Base-by-base conservation (phyloP, 2,329 filamentous ascomycete genomes). In the Capronia americana region DNA sequence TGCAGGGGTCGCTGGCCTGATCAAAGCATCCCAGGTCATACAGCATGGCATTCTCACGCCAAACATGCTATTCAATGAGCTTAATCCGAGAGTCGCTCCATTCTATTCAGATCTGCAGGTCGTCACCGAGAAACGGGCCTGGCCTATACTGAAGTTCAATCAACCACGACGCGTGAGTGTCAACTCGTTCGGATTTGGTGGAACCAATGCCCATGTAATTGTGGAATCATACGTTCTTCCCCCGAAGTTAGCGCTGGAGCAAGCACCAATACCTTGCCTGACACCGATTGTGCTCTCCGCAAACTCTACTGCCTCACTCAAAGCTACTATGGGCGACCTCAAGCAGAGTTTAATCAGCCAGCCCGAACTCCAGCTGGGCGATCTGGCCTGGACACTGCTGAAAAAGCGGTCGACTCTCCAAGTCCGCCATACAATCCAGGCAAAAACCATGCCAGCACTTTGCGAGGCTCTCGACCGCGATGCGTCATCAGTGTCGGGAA, bases 131-230 rank as follows among this genome's bases (percentile, higher is more conserved):
- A 28, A 28, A 28, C 26, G 26, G 26, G 26, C 57, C 14, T 67
- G 66, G 12, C 69, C 73, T 0, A 57, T 62, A 3, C 26, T 28
- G 26, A 28, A 28, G 26, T 28, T 28, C 26, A 10, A 32, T 68
- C 38, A 66, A 70, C 41, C 59, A 57, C 2, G 68, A 32, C 69
- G 76, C 50, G 70, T 74, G 8, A 76, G 74, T 44, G 69, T 79
- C 23, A 79, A 77, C 60, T 73, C 68, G 0, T 78, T 78, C 59
- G 77, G 77, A 1, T 75, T 76, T 57, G 78, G 77, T 26, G 78
- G 78, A 4, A 74, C 68, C 65, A 79, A 79, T 63, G 76, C 74
- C 0, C 76, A 79, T 71, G 71, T 50, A 55, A 71, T 70, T 72
- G 60, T 74, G 50, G 76, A 73, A 79, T n/a, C 23, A 53, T 34